Evolutionary conservation across 192 early-diverging fungal genomes (phyloP), one percentile per base, ranked within the genome.

Genomic region (Spinellus fusiger): DNA sequence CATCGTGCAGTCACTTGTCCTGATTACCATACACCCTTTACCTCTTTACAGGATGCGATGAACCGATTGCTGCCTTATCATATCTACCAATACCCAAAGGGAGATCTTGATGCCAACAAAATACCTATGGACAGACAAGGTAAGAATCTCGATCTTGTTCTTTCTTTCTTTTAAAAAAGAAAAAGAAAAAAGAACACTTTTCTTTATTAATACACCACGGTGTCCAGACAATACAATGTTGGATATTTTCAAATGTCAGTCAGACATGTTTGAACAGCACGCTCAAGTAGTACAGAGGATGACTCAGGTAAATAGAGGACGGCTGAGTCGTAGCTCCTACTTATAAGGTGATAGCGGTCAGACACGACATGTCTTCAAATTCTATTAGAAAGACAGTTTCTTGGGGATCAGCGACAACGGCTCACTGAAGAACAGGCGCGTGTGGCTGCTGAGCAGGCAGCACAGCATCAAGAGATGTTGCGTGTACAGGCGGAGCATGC

Each of bases 21-120:
- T 4, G 82, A 89, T 53, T 80, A 77, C 48, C 71, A 73, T 51
- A 86, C 81, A 25, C 86, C 86, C 9, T 91, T 91, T 56, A 46
- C 44, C 1, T 84, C 79, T 10, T 37, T 80, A 5, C 61, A 77
- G 25, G 86, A 91, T 66, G 80, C 78, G 0, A 73, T 88, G 40
- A 71, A 83, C 58, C 70, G 86, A 16, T 68, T 91, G 20, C 64
- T 91, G 48, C 89, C 89, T 0, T 91, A 80, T 71, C 87, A 91
- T 50, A 75, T 91, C 46, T 89, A 77, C 55, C 88, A 89, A 69
- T 82, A 86, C 56, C 84, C 85, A 1, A 70, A 80, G 0, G 65
- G 59, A 31, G 81, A 83, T 49, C 29, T 71, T 27, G 33, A 70
- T 49, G 59, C 58, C 18, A 62, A 70, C 32, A 76, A 68, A 54